Percentiles rank a stretch among this genome's conserved stretches.
phyloP scores from a whole-genome alignment of 768 basidiomycete genomes.

The Pholiota molesta region DNA sequence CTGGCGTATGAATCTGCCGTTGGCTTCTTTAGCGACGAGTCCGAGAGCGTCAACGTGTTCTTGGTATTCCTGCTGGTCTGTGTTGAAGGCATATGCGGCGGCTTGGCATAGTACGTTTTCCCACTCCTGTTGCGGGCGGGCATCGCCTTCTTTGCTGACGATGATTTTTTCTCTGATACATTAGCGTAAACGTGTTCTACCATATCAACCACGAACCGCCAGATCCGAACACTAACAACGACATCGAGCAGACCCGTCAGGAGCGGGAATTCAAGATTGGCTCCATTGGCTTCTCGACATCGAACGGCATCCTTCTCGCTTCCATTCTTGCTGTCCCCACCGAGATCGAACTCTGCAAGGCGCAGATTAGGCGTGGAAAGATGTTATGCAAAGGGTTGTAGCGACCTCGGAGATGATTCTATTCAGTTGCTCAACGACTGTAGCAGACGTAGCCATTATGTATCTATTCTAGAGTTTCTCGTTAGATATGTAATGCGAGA shows the following conservation, averaged over 20 bases:
- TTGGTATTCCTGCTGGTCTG: constrained; percentile 79
- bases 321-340: constrained; percentile 71
- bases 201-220: constrained; percentile 75
- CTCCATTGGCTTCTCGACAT: constrained; percentile 85
- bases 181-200: constrained; percentile 86
- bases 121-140: not conserved
- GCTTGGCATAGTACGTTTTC: constrained; percentile 80
- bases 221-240: constrained; percentile 45
- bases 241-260: constrained; percentile 65
- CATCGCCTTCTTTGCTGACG: not conserved
- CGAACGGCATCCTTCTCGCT: constrained; percentile 69
- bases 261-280: constrained; percentile 91
- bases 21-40: constrained; percentile 53
- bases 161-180: constrained; percentile 9
- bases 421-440: too few species aligned
- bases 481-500: too few species aligned
- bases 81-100: constrained; percentile 91
- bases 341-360: constrained; percentile 75
- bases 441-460: too few species aligned
- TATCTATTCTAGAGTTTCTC: too few species aligned
- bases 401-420: not conserved
- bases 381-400: constrained; percentile 68
- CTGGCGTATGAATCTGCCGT: constrained; percentile 70
- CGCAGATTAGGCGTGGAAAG: constrained; percentile 73
- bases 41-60: constrained; percentile 50